phyloP scores from a whole-genome alignment of 257 asterid genomes.

The Ilex aquifolium region DNA sequence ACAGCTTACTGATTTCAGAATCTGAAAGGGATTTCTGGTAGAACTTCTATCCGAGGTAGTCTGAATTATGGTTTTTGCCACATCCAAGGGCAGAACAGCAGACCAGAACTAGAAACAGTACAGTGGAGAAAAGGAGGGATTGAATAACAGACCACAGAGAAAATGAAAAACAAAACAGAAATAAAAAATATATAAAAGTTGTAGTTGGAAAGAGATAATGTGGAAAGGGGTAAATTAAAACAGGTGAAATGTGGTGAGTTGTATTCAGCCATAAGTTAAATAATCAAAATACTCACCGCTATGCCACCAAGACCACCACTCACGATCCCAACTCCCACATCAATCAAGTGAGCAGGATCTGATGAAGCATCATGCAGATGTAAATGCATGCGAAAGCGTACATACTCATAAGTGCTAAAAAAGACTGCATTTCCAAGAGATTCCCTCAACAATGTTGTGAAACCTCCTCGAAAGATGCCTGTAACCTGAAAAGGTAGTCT shows the following conservation, averaged over 20 bases:
- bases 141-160: slow-evolving; percentile 22
- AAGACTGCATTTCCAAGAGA: slow-evolving; percentile 77
- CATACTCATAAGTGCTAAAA: slow-evolving; percentile 76
- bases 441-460: slow-evolving; percentile 70
- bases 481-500: slow-evolving; percentile 44
- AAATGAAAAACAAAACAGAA: slow-evolving; percentile 4
- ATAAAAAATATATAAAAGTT: neutral
- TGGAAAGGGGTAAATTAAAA: neutral
- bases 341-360: slow-evolving; percentile 43
- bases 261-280: neutral
- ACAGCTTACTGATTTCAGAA: slow-evolving; percentile 47
- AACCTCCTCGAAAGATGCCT: slow-evolving; percentile 84
- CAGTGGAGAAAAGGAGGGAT: slow-evolving; percentile 8
- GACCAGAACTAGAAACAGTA: slow-evolving; percentile 48
- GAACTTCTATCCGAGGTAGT: slow-evolving; percentile 47
- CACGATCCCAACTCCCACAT: slow-evolving; percentile 72
- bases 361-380: slow-evolving; percentile 50
- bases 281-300: slow-evolving; percentile 40
- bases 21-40: slow-evolving; percentile 63
- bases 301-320: slow-evolving; percentile 92
- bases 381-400: slow-evolving; percentile 67
- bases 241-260: neutral
- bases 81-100: slow-evolving; percentile 74
- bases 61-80: slow-evolving; percentile 87
- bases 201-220: neutral